Percentiles rank a stretch among this genome's conserved stretches.
Evolutionary conservation across 2,329 filamentous ascomycete genomes (phyloP).

Genomic region (Diaporthe helianthi): DNA sequence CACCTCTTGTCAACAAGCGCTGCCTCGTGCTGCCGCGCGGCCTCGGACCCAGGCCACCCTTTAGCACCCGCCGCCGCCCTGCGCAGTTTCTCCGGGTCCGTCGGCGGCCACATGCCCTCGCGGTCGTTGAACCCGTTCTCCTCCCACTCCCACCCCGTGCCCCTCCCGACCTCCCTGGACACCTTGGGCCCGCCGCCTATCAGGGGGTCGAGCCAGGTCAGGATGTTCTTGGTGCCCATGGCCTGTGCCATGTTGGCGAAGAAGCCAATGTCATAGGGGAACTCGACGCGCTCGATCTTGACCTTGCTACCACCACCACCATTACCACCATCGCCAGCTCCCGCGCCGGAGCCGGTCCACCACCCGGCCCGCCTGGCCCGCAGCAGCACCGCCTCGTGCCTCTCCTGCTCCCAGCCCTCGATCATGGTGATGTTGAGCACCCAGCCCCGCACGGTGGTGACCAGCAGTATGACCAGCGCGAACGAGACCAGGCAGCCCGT

Average conservation of each 20-base stretch:
- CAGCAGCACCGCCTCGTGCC: constrained; percentile 64
- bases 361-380: constrained; percentile 51
- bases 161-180: constrained; percentile 43
- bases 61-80: constrained; percentile 45
- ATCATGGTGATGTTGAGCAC: constrained; percentile 79
- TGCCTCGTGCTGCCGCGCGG: constrained; percentile 34
- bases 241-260: constrained; percentile 76
- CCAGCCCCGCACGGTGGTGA: constrained; percentile 67
- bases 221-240: constrained; percentile 72
- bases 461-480: constrained; percentile 68
- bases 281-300: constrained; percentile 70
- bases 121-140: constrained; percentile 79
- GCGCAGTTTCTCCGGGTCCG: constrained; percentile 66
- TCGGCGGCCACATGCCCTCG: constrained; percentile 67
- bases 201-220: constrained; percentile 76
- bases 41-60: constrained; percentile 48
- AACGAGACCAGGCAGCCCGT: constrained; percentile 66
- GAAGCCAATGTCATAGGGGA: constrained; percentile 82
- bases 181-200: constrained; percentile 56
- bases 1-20: constrained; percentile 38
- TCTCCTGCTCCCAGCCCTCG: constrained; percentile 76
- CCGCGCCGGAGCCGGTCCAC: constrained; percentile 45
- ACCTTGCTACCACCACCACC: constrained; percentile 40
- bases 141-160: constrained; percentile 67
- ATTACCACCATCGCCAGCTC: constrained; percentile 15